Evolutionary conservation across 495 filamentous ascomycete genomes (phyloP).

Genomic region (Annulohypoxylon maeteangense): DNA sequence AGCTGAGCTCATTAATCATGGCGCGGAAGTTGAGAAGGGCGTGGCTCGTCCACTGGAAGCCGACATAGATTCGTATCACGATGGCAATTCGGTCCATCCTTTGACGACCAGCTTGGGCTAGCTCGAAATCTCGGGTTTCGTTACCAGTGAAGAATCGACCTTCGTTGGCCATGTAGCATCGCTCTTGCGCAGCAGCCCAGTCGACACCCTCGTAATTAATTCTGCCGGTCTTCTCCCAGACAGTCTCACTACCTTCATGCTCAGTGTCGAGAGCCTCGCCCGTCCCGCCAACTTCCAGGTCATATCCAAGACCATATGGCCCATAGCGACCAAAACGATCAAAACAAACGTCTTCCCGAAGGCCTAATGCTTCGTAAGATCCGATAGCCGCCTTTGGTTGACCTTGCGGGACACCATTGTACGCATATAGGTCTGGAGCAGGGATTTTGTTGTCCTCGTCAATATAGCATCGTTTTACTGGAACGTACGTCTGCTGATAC

Average conservation of each 20-base stretch:
- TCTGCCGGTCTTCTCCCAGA: conserved; percentile 75
- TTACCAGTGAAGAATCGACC: conserved; percentile 65
- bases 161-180: conserved; percentile 74
- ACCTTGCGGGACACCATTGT: conserved; percentile 76
- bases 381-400: conserved; percentile 86
- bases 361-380: conserved; percentile 77
- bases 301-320: conserved; percentile 90
- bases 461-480: conserved; percentile 79
- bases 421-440: conserved; percentile 74
- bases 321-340: conserved; percentile 91
- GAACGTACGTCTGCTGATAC: conserved; percentile 68
- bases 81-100: conserved; percentile 72
- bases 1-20: conserved; percentile 78
- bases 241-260: conserved; percentile 70
- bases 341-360: conserved; percentile 89
- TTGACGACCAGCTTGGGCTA: conserved; percentile 37
- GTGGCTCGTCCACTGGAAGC: conserved; percentile 74
- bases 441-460: conserved; percentile 68
- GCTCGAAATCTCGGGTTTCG: conserved; percentile 45
- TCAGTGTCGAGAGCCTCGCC: conserved; percentile 83
- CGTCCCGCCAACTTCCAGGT: conserved; percentile 75
- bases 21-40: conserved; percentile 78
- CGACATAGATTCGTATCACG: conserved; percentile 76
- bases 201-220: conserved; percentile 78
- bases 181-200: conserved; percentile 80